phyloP scores from a whole-genome alignment of 108 stramenopile genomes.

The Nitzschia inconspicua region DNA sequence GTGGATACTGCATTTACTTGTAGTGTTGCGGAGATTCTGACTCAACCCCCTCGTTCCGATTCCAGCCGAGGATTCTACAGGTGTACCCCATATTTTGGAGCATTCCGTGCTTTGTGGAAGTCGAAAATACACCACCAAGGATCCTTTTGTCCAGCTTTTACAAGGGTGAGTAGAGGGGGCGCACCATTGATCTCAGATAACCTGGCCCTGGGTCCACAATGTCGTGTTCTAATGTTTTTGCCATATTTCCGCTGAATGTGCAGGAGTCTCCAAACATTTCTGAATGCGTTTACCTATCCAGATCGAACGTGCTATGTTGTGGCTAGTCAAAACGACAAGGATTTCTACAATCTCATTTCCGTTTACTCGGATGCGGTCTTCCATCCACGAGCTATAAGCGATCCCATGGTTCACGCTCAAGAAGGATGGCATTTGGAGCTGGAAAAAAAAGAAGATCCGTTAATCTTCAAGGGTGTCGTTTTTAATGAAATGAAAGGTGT shows the following conservation, averaged over 20 bases:
- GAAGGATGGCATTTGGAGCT: constrained; percentile 99
- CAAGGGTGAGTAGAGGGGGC: too few relatives aligned
- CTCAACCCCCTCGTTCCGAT: not conserved
- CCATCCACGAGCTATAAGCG: constrained; percentile 85
- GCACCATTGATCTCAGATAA: too few relatives aligned
- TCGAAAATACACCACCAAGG: constrained; percentile 94
- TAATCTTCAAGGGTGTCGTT: constrained; percentile 98
- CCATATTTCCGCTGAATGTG: too few relatives aligned
- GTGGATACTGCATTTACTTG: not conserved
- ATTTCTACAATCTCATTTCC: constrained; percentile 99
- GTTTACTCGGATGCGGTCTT: constrained; percentile 98
- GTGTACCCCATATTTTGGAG: constrained; percentile 98
- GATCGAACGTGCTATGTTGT: constrained; percentile 99
- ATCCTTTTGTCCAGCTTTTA: constrained; percentile 97
- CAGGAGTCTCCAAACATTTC: constrained; percentile 92
- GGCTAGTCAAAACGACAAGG: constrained; percentile 95
- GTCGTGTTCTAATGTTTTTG: too few relatives aligned
- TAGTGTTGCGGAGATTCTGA: too few relatives aligned
- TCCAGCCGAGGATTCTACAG: constrained; percentile 88
- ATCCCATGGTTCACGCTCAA: constrained; percentile 93
- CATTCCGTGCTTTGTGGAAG: constrained; percentile 97
- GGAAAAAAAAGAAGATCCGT: constrained; percentile 78
- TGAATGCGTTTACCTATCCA: constrained; percentile 99
- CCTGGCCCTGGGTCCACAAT: too few relatives aligned
- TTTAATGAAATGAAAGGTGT: constrained; percentile 99